Evolutionary conservation across 495 filamentous ascomycete species (phyloP), one percentile per base, ranked within the genome.

Genomic region (Podospora bellae-mahoneyi): DNA sequence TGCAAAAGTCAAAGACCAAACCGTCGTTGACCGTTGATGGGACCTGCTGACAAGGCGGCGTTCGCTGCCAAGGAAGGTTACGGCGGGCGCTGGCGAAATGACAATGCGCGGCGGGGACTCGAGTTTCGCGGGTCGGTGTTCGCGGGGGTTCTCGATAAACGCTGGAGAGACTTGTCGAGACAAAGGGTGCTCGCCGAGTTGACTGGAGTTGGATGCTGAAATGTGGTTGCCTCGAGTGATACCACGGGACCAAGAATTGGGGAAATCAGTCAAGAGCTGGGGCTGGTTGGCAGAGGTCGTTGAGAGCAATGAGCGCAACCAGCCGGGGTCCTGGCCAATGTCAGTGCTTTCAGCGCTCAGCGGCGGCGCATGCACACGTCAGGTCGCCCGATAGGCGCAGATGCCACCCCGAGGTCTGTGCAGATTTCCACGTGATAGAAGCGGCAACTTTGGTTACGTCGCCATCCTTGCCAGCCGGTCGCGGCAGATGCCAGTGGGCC

Each of bases 231-330:
- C 13, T 73, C 44, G 67, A 65, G 67, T 26, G n/a, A 26, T 58
- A 58, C 68, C 73, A 69, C 70, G 68, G 70, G 73, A 75, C 62
- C 68, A 68, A 55, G 57, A 62, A 62, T 71, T 69, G 73, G 67
- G 60, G 62, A 69, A 72, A 39, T 20, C 30, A 58, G 55, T 58
- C 55, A 58, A 58, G 55, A 26, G 55, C 55, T 58, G 55, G 67
- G 26, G 62, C 54, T 68, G 72, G 71, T 55, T 65, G 71, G 62
- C 44, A 65, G 56, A 61, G 66, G 57, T 68, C 44, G 66, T 69
- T 70, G 69, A 70, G 60, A 65, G 63, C 61, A 63, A 63, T 60
- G 55, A 39, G 55, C 54, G 34, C 65, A 67, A 67, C 23, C 32
- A 61, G 65, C 57, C 39, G 3, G 48, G 61, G 44, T 26, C 65